Evolutionary conservation across 202 grass and related monocot species (phyloP), one percentile per base, ranked within the genome.

Genomic region (Panicum hallii): DNA sequence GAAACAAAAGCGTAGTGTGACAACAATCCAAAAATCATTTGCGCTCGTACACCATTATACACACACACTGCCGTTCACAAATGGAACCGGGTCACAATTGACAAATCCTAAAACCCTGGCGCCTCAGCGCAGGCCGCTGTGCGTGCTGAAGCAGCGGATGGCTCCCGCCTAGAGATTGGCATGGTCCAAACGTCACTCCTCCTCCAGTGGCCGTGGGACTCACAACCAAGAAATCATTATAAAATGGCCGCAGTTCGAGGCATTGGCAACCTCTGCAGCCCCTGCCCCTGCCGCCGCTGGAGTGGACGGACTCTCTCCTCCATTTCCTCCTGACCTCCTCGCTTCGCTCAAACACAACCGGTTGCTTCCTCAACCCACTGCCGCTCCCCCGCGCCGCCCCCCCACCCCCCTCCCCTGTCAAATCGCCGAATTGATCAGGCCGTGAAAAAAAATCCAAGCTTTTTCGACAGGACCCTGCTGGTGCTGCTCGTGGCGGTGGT

Each of bases 121-220:
- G 36, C 57, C 72, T 82, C 56, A 88, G 12, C 61, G 20, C 12
- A 23, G 67, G 65, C 69, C 70, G 75, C 85, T 55, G 67, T 28
- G 36, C 63, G 1, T n/a, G 77, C 7, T 41, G 61, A 22, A 6
- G 67, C 52, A 93, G 85, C 58, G 71, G 83, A 92, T 90, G 88
- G 48, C 75, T 67, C 83, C 82, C 64, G 83, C 45, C 83, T 80
- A 80, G 91, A 91, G 90, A 90, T 91, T 85, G 82, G 84, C 78
- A 84, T 89, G 84, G 87, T 96, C 94, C 91, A 93, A 96, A 96
- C 94, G 89, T 91, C 91, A 96, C 93, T 91, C 84, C 86, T 83
- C 90, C 80, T 93, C 88, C 61, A 74, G 80, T 70, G 80, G 69
- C 61, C 74, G 74, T 82, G 83, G 70, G 79, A 64, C 74, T 91